A percentile compares a stretch with the other conserved stretches of the same genome.
phyloP scores from a whole-genome alignment of 345 rosid species.

The Citrus inodora region DNA sequence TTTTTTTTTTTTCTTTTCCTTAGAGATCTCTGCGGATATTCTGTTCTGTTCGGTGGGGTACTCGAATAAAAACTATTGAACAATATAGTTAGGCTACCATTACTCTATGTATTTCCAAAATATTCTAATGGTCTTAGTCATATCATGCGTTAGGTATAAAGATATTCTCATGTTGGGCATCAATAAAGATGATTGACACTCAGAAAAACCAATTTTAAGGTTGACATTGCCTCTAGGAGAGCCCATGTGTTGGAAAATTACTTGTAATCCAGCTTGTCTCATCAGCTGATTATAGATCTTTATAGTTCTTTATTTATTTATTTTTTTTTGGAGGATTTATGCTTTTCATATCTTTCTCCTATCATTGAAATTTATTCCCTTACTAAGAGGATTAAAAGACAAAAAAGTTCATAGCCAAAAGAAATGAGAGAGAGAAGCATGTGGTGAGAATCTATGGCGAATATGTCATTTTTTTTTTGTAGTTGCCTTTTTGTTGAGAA shows the following conservation, averaged over 20 bases:
- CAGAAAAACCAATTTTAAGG: not conserved
- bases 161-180: not conserved
- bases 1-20: not conserved
- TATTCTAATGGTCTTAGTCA: not conserved
- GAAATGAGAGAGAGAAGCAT: not conserved
- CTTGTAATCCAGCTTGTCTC: not conserved
- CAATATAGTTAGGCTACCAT: not conserved
- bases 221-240: not conserved
- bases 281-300: not conserved
- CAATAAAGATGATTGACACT: not conserved
- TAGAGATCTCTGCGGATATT: not conserved
- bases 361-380: not conserved
- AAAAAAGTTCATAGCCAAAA: not conserved
- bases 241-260: not conserved
- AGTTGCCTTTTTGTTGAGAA: not conserved
- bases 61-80: not conserved
- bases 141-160: not conserved
- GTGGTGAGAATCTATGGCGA: conserved; percentile 24
- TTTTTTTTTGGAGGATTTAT: not conserved
- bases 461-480: conserved; percentile 2
- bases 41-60: not conserved
- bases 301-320: too few relatives aligned
- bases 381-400: not conserved
- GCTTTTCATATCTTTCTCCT: not conserved
- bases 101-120: not conserved